A percentile compares a stretch with the other conserved stretches of the same genome.
phyloP scores from a whole-genome alignment of 1,284 basidiomycete species.

The Inonotus obliquus region DNA sequence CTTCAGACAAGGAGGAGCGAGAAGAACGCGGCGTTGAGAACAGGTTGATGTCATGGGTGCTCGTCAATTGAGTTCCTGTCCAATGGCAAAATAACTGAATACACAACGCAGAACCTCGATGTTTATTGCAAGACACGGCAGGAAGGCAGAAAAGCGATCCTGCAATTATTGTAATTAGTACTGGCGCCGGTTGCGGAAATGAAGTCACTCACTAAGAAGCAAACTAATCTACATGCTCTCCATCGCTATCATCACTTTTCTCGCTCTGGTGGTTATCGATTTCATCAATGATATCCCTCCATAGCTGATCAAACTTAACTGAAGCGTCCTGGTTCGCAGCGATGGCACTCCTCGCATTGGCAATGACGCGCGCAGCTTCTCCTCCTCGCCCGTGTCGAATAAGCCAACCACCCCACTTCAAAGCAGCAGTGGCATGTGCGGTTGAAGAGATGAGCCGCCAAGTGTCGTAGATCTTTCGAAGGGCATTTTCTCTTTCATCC shows the following conservation, averaged over 20 bases:
- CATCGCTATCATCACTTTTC: background rate
- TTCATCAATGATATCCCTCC: slow-evolving; percentile 24
- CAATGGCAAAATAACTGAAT: background rate
- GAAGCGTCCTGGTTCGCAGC: slow-evolving; percentile 15
- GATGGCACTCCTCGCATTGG: slow-evolving; percentile 26
- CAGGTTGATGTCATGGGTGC: background rate
- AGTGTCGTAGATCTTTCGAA: slow-evolving; percentile 35
- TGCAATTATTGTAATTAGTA: too few relatives aligned
- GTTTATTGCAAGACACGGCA: background rate
- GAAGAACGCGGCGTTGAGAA: too few relatives aligned
- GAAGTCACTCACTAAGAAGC: background rate
- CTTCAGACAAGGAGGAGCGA: too few relatives aligned
- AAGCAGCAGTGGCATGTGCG: slow-evolving; percentile 29
- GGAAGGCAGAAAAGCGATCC: too few relatives aligned
- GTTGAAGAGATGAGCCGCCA: slow-evolving; percentile 38
- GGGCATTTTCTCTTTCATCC: slow-evolving; percentile 25
- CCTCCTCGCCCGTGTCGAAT: slow-evolving; percentile 34
- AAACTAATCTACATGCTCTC: background rate
- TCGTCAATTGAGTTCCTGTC: background rate
- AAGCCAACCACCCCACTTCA: slow-evolving; percentile 45
- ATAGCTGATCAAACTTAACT: slow-evolving; percentile 27
- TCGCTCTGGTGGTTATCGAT: background rate
- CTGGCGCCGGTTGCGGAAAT: too few relatives aligned
- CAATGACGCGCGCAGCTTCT: slow-evolving; percentile 33
- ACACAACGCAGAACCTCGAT: background rate